Conservation (phyloP, 805 yeast genomes). For the Metschnikowia koreensis region DNA sequence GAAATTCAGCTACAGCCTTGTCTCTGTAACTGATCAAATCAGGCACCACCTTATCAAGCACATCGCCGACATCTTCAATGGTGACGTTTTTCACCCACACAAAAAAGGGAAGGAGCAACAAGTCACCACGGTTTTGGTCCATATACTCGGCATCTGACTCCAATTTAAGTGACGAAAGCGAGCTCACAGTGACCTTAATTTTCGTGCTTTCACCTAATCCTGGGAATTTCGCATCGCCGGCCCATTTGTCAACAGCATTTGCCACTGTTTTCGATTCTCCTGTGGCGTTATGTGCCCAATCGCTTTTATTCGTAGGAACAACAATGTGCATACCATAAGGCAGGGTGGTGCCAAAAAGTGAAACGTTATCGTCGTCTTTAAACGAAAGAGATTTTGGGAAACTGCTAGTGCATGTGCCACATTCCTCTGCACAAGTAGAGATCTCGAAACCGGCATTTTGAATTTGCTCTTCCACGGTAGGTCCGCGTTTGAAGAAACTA, state of each 20-base stretch:
- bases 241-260: slow-evolving; percentile 41
- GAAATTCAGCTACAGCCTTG: slow-evolving; percentile 8
- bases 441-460: slow-evolving; percentile 28
- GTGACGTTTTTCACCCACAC: slow-evolving; percentile 60
- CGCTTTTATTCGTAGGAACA: slow-evolving; percentile 78
- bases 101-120: slow-evolving; percentile 71
- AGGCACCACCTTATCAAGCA: slow-evolving; percentile 46
- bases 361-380: slow-evolving; percentile 36
- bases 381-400: slow-evolving; percentile 53
- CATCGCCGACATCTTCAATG: slow-evolving; percentile 39
- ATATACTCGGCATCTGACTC: slow-evolving; percentile 42
- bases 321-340: slow-evolving; percentile 70
- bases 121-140: slow-evolving; percentile 50
- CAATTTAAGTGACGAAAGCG: slow-evolving; percentile 47
- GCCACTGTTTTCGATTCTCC: slow-evolving; percentile 46
- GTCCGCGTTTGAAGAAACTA: slow-evolving; percentile 14
- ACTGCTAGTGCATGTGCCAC: slow-evolving; percentile 51
- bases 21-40: slow-evolving; percentile 29
- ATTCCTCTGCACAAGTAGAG: slow-evolving; percentile 51
- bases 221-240: slow-evolving; percentile 17
- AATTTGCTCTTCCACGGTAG: slow-evolving; percentile 14
- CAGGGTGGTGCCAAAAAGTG: slow-evolving; percentile 68
- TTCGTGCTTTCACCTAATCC: slow-evolving; percentile 22
- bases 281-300: slow-evolving; percentile 80
- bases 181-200: slow-evolving; percentile 54